A percentile compares a stretch with the other conserved stretches of the same genome.
Evolutionary conservation across 2,329 filamentous ascomycete genomes (phyloP).

Genomic region (Chrysosporium keratinophilum): DNA sequence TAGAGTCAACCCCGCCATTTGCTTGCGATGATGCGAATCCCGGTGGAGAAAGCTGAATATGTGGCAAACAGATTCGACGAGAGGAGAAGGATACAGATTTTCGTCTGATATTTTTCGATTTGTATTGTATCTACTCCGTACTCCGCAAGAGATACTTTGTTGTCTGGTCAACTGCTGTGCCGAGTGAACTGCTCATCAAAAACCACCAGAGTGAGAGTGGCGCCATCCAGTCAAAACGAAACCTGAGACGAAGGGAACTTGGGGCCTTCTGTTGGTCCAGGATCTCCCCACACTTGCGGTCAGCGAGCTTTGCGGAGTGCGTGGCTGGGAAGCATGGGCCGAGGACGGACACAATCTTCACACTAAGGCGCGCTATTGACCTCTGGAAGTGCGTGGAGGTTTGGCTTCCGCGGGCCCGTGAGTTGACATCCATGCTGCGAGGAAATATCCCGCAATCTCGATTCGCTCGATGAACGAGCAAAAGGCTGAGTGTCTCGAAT

Average conservation of each 20-base stretch:
- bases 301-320: neutral
- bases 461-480: neutral
- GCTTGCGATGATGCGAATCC: too few species aligned
- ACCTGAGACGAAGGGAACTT: neutral
- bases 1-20: too few species aligned
- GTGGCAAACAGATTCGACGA: too few species aligned
- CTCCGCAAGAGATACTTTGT: too few species aligned
- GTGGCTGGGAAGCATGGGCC: slow-evolving; percentile 1
- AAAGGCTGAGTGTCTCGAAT: neutral
- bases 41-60: too few species aligned
- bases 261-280: neutral
- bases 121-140: too few species aligned
- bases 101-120: too few species aligned
- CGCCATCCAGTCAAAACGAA: neutral
- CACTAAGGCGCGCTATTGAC: slow-evolving; percentile 3
- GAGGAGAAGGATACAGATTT: too few species aligned
- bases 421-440: neutral
- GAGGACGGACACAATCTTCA: neutral
- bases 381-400: neutral
- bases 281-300: neutral
- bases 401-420: neutral
- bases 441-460: neutral
- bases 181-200: too few species aligned
- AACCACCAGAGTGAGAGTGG: neutral
- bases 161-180: too few species aligned